phyloP scores from a whole-genome alignment of 306 rosid species.

The Ormosia emarginata region DNA sequence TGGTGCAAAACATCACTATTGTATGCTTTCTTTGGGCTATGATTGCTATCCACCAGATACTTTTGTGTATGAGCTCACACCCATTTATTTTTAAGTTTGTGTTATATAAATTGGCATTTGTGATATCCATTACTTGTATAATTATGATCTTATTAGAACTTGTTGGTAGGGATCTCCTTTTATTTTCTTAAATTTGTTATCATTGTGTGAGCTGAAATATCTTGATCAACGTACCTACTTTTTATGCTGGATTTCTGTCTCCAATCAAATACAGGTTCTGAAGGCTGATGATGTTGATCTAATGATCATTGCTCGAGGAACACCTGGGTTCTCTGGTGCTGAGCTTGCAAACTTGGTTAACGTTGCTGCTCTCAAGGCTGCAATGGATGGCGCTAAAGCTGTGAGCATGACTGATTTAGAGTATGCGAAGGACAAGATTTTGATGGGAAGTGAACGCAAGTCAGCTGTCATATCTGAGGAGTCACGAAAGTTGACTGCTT shows the following conservation, averaged over 20 bases:
- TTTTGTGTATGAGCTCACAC: background rate
- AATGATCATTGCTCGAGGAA: conserved; percentile 76
- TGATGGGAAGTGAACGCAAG: conserved; percentile 90
- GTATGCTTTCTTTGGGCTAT: background rate
- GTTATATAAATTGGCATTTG: background rate
- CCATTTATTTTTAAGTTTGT: background rate
- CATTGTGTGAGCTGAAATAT: background rate
- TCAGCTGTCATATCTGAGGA: conserved; percentile 76
- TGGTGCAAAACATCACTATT: background rate
- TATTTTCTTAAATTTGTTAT: background rate
- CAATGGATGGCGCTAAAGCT: conserved; percentile 91
- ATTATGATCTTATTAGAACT: background rate
- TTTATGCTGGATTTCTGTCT: background rate
- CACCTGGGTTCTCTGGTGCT: conserved; percentile 89
- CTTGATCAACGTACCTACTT: background rate
- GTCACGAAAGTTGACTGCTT: conserved; percentile 65
- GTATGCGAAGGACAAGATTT: conserved; percentile 73
- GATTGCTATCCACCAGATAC: background rate
- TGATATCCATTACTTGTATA: background rate
- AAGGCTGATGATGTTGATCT: conserved; percentile 80
- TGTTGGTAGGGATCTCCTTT: background rate
- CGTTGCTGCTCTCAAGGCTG: conserved; percentile 82
- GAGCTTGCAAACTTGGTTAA: conserved; percentile 85
- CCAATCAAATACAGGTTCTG: conserved; percentile 49
- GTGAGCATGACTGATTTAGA: conserved; percentile 80